Evolutionary conservation across 176 grass and related monocot genomes (phyloP), one percentile per base, ranked within the genome.

Genomic region (Oropetium thomaeum): DNA sequence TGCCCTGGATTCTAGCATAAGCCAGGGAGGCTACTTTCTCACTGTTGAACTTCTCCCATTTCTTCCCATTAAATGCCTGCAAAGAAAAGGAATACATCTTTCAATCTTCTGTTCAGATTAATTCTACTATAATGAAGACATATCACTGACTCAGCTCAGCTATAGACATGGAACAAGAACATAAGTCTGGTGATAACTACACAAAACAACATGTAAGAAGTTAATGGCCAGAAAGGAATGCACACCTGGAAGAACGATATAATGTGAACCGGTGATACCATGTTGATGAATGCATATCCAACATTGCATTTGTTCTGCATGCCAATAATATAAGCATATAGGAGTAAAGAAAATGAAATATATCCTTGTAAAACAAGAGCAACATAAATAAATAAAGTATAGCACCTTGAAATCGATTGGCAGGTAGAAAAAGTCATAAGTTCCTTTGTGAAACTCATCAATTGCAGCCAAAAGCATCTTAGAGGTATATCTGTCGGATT

Each of bases 271-370:
- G 92, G 87, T 16, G 84, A 95, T 57, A 85, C 80, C 96, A 99
- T 92, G 84, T 99, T 99, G 62, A 99, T 90, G 61, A 99, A 99
- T 4, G 96, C 96, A 80, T 99, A 99, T 19, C 96, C 96, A 33
- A 96, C 96, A 73, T 99, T 99, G 89, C 96, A 99, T 78, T 99
- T 99, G 62, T 99, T 99, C 96, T 99, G 89, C 74, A 84, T 79
- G 67, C 25, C 32, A 22, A 28, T 59, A 67, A 35, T 53, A 89
- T 58, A 70, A 48, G 62, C 57, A 49, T 8, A 35, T 31, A 40
- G 16, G 1, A 44, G 17, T 2, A 35, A 15, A 48, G 22, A 12
- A 13, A 82, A 59, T 5, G 41, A 62, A 70, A 63, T 22, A 79
- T 40, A 15, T 48, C 47, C 14, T 10, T 4, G 22, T 4, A 48